Evolutionary conservation across 2,329 filamentous ascomycete species (phyloP), one percentile per base, ranked within the genome.

Genomic region (Ophiocordyceps unilateralis): DNA sequence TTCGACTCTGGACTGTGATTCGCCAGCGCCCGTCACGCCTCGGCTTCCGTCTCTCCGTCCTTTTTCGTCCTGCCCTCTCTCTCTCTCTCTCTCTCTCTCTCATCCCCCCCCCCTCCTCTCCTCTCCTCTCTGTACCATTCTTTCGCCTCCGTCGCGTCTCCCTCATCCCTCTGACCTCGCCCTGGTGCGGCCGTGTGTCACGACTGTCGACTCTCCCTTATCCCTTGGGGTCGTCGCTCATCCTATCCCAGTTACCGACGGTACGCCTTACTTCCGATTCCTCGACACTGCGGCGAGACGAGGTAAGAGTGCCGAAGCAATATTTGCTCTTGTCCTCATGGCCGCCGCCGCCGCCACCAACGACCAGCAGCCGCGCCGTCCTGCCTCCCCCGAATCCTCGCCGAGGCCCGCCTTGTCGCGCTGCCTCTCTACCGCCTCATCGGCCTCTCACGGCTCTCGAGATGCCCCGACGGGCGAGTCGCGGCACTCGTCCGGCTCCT

Each of bases 401-500:
- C 80, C 74, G 37, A 69, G 70, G 39, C 68, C 74, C 12, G 65
- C 69, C 44, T 67, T 81, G 43, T 70, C 76, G 43, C 78, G 80
- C 48, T 78, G 74, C 49, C 61, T 82, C 28, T 87, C 79, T 2
- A 70, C 69, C 15, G 67, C 71, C 14, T 78, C 76, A 15, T 73
- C 76, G 40, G 67, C 72, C 22, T 79, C 75, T 10, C 66, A 71
- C 46, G 66, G 66, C 44, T 77, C 74, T 14, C 67, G 64, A 46
- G 68, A 76, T 47, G 78, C 74, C 3, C 58, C 76, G 19, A 66
- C 72, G 56, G 67, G 78, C 66, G 59, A 68, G 41, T 71, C 69
- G 47, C 76, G 75, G 45, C 72, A 77, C 44, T 82, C 78, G 14
- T 81, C 77, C n/a, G 68, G 65, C 32, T 78, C 74, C 59, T 74